phyloP scores from a whole-genome alignment of 768 basidiomycete species.

The Cyclocybe aegerita region DNA sequence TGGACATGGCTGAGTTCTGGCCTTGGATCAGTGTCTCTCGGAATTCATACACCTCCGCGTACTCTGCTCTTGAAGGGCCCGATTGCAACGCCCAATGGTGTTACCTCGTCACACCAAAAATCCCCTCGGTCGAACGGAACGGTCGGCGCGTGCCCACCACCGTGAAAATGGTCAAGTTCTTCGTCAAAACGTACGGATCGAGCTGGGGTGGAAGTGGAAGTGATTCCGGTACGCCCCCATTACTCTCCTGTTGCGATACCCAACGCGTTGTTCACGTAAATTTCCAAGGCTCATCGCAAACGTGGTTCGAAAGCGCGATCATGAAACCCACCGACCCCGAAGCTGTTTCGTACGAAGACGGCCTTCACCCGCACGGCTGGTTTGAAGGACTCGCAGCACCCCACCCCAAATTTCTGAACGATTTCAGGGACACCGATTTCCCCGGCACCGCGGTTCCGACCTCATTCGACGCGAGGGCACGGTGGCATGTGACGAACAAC shows the following conservation, averaged over 20 bases:
- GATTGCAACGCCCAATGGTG: constrained; percentile 26
- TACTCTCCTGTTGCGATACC: neutral
- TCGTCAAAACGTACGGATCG: constrained; percentile 21
- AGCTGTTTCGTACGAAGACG: constrained; percentile 8
- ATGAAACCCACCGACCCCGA: constrained; percentile 13
- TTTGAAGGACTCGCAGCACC: constrained; percentile 15
- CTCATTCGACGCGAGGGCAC: constrained; percentile 15
- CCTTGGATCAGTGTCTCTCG: constrained; percentile 19
- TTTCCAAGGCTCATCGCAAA: constrained; percentile 8
- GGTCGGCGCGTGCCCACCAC: constrained; percentile 15
- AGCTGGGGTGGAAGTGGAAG: constrained; percentile 11
- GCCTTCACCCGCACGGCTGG: constrained; percentile 19
- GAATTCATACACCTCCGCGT: constrained; percentile 20
- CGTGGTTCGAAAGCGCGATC: constrained; percentile 25
- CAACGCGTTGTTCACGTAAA: neutral
- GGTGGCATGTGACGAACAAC: constrained; percentile 19
- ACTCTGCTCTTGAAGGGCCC: constrained; percentile 21
- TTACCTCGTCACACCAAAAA: constrained; percentile 20
- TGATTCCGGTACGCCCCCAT: neutral
- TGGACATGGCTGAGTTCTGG: constrained; percentile 25
- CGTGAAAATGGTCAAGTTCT: constrained; percentile 23
- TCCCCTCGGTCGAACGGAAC: constrained; percentile 17
- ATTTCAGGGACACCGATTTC: constrained; percentile 9
- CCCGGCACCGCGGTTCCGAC: constrained; percentile 9
- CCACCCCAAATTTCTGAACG: constrained; percentile 19